These are phyloP conservation scores for Neurospora tetraspora DNA, from an alignment of 495 filamentous ascomycete genomes.

Conservation along the genomic window DNA sequence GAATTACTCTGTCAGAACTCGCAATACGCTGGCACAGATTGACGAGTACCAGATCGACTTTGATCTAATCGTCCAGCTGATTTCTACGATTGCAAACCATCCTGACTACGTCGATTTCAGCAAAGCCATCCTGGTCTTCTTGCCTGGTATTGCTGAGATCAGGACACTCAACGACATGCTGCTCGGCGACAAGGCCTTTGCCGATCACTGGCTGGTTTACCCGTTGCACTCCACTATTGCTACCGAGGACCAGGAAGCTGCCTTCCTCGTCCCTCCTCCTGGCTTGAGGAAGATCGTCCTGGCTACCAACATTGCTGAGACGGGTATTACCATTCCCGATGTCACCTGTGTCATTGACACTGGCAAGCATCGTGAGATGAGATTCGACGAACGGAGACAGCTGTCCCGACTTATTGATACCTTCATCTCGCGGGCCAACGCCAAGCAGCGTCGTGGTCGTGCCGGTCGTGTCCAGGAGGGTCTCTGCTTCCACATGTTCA, in stretches of 20 bases:
- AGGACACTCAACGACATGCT: constrained; percentile 76
- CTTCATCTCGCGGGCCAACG: constrained; percentile 89
- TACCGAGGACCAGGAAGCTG: constrained; percentile 90
- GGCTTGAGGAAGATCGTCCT: constrained; percentile 85
- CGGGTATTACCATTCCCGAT: constrained; percentile 94
- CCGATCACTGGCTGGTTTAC: constrained; percentile 64
- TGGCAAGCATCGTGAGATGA: constrained; percentile 94
- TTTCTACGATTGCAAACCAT: constrained; percentile 60
- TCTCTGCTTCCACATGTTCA: constrained; percentile 91
- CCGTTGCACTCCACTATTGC: constrained; percentile 88
- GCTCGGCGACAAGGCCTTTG: constrained; percentile 57
- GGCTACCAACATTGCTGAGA: constrained; percentile 95
- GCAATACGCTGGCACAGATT: constrained; percentile 59
- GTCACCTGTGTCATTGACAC: constrained; percentile 92
- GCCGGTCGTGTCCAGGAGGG: constrained; percentile 94
- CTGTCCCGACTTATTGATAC: constrained; percentile 82
- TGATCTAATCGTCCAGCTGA: constrained; percentile 64
- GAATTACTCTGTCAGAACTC: constrained; percentile 63
- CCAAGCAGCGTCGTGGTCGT: constrained; percentile 86
- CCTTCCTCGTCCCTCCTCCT: constrained; percentile 72
- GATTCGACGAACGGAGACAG: constrained; percentile 84
- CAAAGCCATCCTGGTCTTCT: constrained; percentile 85
- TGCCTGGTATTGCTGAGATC: constrained; percentile 92
- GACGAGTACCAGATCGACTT: constrained; percentile 85
- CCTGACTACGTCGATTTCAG: constrained; percentile 59